Conservation (phyloP, 1,284 basidiomycete species). For the Takashimella koratensis region DNA sequence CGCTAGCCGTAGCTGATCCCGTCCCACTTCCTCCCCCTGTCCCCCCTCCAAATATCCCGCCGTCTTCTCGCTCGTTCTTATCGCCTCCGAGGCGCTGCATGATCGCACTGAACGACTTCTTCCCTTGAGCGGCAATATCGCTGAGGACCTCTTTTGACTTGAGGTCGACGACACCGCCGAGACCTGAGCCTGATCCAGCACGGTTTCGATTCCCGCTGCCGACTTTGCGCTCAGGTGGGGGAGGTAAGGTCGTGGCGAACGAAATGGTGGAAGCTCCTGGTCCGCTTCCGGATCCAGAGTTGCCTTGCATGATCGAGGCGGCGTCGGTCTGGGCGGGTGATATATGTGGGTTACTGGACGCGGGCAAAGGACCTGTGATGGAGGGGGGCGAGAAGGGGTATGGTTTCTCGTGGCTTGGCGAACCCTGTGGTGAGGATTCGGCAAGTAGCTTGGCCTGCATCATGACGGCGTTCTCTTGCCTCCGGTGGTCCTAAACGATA, state of each 20-base stretch:
- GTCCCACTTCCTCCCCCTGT: slow-evolving; percentile 9
- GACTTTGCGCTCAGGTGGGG: neutral
- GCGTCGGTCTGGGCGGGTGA: slow-evolving; percentile 3
- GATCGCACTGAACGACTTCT: slow-evolving; percentile 46
- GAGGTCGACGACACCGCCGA: slow-evolving; percentile 14
- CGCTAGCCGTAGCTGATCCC: slow-evolving; percentile 3
- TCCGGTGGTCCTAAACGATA: slow-evolving; percentile 41
- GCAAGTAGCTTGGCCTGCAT: slow-evolving; percentile 46
- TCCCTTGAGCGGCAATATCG: slow-evolving; percentile 45
- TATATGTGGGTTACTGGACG: slow-evolving; percentile 1
- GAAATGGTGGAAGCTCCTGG: neutral
- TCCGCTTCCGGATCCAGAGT: neutral
- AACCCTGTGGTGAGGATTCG: slow-evolving; percentile 21
- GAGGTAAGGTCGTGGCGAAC: neutral
- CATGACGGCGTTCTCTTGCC: slow-evolving; percentile 46
- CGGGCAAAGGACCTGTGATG: slow-evolving; percentile 19
- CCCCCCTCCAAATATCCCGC: neutral
- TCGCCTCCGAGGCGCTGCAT: slow-evolving; percentile 45
- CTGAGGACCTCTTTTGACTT: slow-evolving; percentile 46
- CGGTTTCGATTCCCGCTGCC: slow-evolving; percentile 14
- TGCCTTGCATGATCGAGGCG: neutral
- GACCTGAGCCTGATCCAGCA: slow-evolving; percentile 20
- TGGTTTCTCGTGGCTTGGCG: slow-evolving; percentile 3
- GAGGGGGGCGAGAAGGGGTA: slow-evolving; percentile 33
- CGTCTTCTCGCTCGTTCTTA: slow-evolving; percentile 28